These are phyloP conservation scores for Arbutus unedo DNA, from an alignment of 148 eudicot species.

Conservation along the genomic window DNA sequence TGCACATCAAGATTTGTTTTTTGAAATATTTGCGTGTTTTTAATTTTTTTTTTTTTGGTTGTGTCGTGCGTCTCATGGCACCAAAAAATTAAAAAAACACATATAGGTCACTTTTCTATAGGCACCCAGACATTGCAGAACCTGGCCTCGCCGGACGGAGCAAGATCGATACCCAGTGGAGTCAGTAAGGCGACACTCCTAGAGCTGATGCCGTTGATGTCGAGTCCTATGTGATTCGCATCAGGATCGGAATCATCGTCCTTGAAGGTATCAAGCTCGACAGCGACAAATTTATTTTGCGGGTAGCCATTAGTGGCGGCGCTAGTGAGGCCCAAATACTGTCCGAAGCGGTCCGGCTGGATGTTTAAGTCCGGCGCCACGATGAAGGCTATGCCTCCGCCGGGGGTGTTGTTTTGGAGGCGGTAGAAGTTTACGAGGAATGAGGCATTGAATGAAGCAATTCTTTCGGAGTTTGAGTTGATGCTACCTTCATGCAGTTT, in stretches of 20 bases:
- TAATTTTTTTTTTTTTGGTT: too few species aligned
- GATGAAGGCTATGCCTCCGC: conserved; percentile 68
- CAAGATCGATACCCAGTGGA: conserved; percentile 33
- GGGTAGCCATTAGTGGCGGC: conserved; percentile 36
- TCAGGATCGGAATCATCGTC: conserved; percentile 65
- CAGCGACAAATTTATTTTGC: conserved; percentile 45
- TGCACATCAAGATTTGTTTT: too few species aligned
- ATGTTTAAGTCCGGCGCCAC: conserved; percentile 39
- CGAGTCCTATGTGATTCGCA: conserved; percentile 62
- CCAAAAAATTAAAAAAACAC: too few species aligned
- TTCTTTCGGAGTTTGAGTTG: background rate
- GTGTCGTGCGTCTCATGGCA: too few species aligned
- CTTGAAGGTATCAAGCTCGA: conserved; percentile 66
- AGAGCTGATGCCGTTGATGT: conserved; percentile 51
- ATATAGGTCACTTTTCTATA: too few species aligned
- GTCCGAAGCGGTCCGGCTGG: conserved; percentile 46
- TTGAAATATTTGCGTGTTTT: too few species aligned
- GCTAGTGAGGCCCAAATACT: conserved; percentile 67
- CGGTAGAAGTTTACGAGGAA: conserved; percentile 53
- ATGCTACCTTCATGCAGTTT: background rate
- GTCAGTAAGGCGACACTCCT: conserved; percentile 25
- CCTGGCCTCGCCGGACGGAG: conserved; percentile 26
- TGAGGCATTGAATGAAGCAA: conserved; percentile 61
- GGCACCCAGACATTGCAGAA: conserved; percentile 69
- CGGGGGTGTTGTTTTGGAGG: conserved; percentile 18